A percentile compares a stretch with the other conserved stretches of the same genome.
These are phyloP conservation scores for Actinomortierella ambigua DNA, from an alignment of 371 early-diverging fungal genomes.

Conservation along the genomic window DNA sequence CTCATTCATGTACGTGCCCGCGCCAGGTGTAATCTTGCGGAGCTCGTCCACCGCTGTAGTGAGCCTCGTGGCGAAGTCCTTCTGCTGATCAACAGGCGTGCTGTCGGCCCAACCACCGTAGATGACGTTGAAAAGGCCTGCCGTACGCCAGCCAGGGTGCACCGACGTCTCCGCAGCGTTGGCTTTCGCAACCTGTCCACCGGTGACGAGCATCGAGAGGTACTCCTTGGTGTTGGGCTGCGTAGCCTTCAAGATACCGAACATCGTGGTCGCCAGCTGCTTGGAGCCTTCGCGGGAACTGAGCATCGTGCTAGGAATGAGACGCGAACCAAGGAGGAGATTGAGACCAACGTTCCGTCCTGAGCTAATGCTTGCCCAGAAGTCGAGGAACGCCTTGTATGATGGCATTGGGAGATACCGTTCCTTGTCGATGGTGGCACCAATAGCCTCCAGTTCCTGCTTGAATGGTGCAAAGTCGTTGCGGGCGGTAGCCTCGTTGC, in stretches of 20 bases:
- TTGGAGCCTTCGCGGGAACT: background rate
- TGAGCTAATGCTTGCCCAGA: background rate
- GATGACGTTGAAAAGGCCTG: constrained; percentile 39
- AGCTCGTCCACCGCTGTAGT: constrained; percentile 12
- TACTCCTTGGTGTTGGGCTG: background rate
- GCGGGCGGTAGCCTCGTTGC: background rate
- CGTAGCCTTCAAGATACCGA: constrained; percentile 7
- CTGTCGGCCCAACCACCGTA: constrained; percentile 20
- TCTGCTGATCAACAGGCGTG: constrained; percentile 12
- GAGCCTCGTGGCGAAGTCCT: constrained; percentile 5
- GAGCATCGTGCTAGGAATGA: constrained; percentile 20
- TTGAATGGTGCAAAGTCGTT: constrained; percentile 9
- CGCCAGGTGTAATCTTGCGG: constrained; percentile 23
- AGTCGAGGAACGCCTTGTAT: too few relatives aligned
- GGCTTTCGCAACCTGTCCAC: constrained; percentile 19
- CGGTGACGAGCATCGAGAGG: constrained; percentile 22
- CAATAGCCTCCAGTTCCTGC: background rate
- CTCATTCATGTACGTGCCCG: constrained; percentile 49
- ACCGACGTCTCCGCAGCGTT: constrained; percentile 24
- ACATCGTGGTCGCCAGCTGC: constrained; percentile 1
- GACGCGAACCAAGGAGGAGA: constrained; percentile 22
- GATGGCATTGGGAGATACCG: too few relatives aligned
- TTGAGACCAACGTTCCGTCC: constrained; percentile 9
- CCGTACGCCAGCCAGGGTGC: constrained; percentile 42
- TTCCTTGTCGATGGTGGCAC: too few relatives aligned